Evolutionary conservation across 768 basidiomycete genomes (phyloP).

Genomic region (Kwoniella heveanensis): DNA sequence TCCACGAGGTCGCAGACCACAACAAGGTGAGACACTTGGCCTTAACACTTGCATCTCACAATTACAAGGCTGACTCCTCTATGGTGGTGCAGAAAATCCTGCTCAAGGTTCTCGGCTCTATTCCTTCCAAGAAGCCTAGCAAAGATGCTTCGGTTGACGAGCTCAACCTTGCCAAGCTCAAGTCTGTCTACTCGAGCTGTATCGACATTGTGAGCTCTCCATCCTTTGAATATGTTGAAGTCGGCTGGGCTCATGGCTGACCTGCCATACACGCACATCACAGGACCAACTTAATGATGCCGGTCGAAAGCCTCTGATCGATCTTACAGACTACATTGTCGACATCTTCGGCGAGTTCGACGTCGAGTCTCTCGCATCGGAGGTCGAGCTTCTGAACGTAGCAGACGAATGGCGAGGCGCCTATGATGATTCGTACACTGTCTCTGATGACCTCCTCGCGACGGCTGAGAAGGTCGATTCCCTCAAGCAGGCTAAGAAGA

Average conservation of each 20-base stretch:
- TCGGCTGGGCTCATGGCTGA: neutral
- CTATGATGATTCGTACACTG: constrained; percentile 35
- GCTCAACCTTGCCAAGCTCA: constrained; percentile 57
- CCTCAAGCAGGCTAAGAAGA: constrained; percentile 22
- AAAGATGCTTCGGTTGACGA: constrained; percentile 62
- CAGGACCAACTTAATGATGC: constrained; percentile 67
- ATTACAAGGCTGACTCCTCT: too few species aligned
- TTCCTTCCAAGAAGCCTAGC: constrained; percentile 19
- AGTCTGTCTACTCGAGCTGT: constrained; percentile 75
- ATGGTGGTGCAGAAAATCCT: constrained; percentile 65
- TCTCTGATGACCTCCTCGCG: constrained; percentile 35
- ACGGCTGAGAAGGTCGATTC: constrained; percentile 18
- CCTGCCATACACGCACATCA: neutral
- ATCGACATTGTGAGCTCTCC: constrained; percentile 65
- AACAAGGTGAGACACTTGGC: constrained; percentile 60
- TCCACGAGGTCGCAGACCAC: constrained; percentile 69
- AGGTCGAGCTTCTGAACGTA: constrained; percentile 5
- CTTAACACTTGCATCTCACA: too few species aligned
- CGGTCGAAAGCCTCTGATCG: constrained; percentile 70
- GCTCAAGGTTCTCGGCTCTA: constrained; percentile 67
- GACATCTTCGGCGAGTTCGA: constrained; percentile 52
- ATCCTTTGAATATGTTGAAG: too few species aligned
- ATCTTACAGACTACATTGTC: constrained; percentile 65
- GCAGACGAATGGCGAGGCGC: constrained; percentile 40
- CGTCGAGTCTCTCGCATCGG: constrained; percentile 12